Conservation (phyloP, 208 protist species). For the Crithidia sp. region DNA sequence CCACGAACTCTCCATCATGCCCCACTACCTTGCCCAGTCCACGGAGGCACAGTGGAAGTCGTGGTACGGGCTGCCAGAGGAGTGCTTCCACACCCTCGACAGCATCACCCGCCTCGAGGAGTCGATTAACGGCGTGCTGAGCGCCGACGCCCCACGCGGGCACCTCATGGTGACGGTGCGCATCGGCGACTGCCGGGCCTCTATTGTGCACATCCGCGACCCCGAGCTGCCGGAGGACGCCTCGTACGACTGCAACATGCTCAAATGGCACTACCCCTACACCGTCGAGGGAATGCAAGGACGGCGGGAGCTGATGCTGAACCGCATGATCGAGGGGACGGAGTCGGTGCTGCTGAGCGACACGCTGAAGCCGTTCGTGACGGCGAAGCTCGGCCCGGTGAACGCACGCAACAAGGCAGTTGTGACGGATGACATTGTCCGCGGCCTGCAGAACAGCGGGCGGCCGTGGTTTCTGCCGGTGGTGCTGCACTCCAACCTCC, state of each 20-base stretch:
- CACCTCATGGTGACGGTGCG: conserved; percentile 88
- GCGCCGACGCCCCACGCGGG: conserved; percentile 49
- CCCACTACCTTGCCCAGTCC: conserved; percentile 55
- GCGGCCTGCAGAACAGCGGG: conserved; percentile 64
- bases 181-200: conserved; percentile 86
- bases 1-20: conserved; percentile 38
- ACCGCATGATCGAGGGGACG: conserved; percentile 82
- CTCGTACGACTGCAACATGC: conserved; percentile 82
- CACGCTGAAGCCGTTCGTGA: conserved; percentile 75
- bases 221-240: conserved; percentile 74
- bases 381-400: conserved; percentile 65
- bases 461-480: conserved; percentile 76
- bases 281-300: conserved; percentile 70
- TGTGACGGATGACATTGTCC: conserved; percentile 71
- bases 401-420: conserved; percentile 44
- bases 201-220: conserved; percentile 76
- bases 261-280: conserved; percentile 89
- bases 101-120: conserved; percentile 78
- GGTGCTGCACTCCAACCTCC: conserved; percentile 74
- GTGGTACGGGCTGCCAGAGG: conserved; percentile 67
- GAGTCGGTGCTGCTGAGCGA: conserved; percentile 75
- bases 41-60: conserved; percentile 61
- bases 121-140: conserved; percentile 68
- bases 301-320: conserved; percentile 71
- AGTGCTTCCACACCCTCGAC: conserved; percentile 71